phyloP scores from a whole-genome alignment of 2,329 filamentous ascomycete species.

The Chaetomium strumarium region DNA sequence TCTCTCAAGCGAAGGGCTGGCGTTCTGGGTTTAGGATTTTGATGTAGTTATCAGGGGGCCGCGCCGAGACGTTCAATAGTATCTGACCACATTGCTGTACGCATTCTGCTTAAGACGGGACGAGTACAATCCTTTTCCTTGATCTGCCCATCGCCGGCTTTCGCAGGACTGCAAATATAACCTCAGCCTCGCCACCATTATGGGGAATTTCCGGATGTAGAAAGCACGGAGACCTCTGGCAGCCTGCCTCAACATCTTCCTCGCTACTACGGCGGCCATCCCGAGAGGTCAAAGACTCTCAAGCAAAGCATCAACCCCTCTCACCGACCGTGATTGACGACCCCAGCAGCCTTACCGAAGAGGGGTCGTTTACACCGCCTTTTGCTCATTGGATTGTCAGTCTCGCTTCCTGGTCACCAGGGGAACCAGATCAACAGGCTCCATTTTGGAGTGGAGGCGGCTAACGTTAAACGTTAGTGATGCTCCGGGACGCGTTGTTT shows the following conservation, averaged over 20 bases:
- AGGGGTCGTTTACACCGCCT: conserved; percentile 11
- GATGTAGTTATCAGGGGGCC: conserved; percentile 2
- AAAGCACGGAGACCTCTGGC: too few relatives aligned
- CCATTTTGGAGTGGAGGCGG: background rate
- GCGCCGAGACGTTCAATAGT: background rate
- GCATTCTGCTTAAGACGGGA: background rate
- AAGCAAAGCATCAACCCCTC: background rate
- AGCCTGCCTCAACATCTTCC: too few relatives aligned
- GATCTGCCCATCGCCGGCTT: too few relatives aligned
- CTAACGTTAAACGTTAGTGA: background rate
- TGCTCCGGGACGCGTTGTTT: background rate
- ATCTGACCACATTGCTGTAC: background rate
- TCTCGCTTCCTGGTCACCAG: background rate
- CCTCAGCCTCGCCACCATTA: too few relatives aligned
- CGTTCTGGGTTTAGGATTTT: conserved; percentile 14
- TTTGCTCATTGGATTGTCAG: conserved; percentile 6
- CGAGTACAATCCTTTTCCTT: too few relatives aligned
- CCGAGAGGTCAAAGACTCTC: too few relatives aligned
- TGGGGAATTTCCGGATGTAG: too few relatives aligned
- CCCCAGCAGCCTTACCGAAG: conserved; percentile 7
- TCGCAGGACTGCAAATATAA: too few relatives aligned
- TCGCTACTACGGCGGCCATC: too few relatives aligned
- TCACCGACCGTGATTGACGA: too few relatives aligned
- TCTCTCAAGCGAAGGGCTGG: conserved; percentile 9
- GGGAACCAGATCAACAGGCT: background rate